Conservation (phyloP, 2,329 filamentous ascomycete species). For the Colletotrichum nymphaeae region DNA sequence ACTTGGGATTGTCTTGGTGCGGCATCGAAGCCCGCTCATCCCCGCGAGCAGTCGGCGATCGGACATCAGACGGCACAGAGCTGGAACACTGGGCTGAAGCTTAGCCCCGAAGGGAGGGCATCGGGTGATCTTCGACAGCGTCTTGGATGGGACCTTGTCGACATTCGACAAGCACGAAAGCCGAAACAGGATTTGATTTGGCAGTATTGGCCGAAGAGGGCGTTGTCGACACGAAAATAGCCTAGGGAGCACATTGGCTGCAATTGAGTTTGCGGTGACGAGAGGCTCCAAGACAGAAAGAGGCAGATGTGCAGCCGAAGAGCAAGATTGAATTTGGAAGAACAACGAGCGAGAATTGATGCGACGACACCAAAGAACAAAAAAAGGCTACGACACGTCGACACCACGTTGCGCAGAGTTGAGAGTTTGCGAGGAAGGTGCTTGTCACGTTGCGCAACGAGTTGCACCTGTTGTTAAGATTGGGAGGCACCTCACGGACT, state of each 20-base stretch:
- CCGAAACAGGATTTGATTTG: background rate
- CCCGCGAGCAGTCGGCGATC: constrained; percentile 20
- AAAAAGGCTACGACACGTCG: background rate
- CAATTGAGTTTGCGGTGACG: background rate
- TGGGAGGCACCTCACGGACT: background rate
- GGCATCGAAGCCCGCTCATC: constrained; percentile 13
- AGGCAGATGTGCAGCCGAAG: background rate
- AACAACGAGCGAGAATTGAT: background rate
- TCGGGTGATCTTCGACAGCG: background rate
- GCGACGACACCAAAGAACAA: background rate
- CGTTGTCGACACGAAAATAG: no score
- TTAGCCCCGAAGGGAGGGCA: background rate
- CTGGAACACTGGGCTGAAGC: constrained; percentile 34
- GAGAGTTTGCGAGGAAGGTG: background rate
- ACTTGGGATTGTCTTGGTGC: constrained; percentile 19
- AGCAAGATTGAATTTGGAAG: background rate
- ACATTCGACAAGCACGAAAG: background rate
- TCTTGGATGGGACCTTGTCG: background rate
- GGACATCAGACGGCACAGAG: constrained; percentile 29
- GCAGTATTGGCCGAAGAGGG: background rate
- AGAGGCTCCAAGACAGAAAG: background rate
- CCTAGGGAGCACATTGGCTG: background rate
- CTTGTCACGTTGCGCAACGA: background rate
- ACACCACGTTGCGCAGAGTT: constrained; percentile 12
- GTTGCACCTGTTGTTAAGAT: background rate